Percentiles rank a stretch among this genome's conserved stretches.
Evolutionary conservation across 257 asterid species (phyloP).

Genomic region (Solanum habrochaites): DNA sequence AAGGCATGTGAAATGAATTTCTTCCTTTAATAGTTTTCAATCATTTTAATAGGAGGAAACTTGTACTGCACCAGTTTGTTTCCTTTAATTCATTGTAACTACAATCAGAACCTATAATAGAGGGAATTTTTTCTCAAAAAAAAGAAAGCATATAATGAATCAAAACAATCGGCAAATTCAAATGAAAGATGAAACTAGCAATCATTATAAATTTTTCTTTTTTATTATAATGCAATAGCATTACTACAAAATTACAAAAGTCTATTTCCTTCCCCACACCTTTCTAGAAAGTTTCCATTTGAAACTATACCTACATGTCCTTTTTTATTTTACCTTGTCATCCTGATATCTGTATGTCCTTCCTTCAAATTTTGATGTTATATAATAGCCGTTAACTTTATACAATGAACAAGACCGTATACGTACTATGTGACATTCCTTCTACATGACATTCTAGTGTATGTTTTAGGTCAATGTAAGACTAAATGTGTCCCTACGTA

Average conservation of each 20-base stretch:
- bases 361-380: too few relatives aligned
- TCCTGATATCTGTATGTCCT: background rate
- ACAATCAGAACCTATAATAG: slow-evolving; percentile 4
- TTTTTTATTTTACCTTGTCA: too few relatives aligned
- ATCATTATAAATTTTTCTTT: background rate
- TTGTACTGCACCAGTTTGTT: background rate
- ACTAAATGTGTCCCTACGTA: too few relatives aligned
- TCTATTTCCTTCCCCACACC: background rate
- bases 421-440: background rate
- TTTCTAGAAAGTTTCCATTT: background rate
- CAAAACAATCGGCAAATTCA: slow-evolving; percentile 12
- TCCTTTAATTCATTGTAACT: background rate
- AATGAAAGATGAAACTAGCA: slow-evolving; percentile 18
- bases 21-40: background rate
- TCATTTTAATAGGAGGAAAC: background rate
- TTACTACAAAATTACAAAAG: background rate
- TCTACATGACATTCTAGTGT: background rate
- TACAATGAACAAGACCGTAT: too few relatives aligned
- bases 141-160: slow-evolving; percentile 10
- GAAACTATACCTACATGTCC: background rate
- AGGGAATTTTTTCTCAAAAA: slow-evolving; percentile 1
- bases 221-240: background rate
- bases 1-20: background rate
- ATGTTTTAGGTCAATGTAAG: background rate
- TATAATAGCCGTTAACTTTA: too few relatives aligned